Percentiles rank a stretch among this genome's conserved stretches.
phyloP scores from a whole-genome alignment of 345 rosid species.

The Eucalyptus sideroxylon region DNA sequence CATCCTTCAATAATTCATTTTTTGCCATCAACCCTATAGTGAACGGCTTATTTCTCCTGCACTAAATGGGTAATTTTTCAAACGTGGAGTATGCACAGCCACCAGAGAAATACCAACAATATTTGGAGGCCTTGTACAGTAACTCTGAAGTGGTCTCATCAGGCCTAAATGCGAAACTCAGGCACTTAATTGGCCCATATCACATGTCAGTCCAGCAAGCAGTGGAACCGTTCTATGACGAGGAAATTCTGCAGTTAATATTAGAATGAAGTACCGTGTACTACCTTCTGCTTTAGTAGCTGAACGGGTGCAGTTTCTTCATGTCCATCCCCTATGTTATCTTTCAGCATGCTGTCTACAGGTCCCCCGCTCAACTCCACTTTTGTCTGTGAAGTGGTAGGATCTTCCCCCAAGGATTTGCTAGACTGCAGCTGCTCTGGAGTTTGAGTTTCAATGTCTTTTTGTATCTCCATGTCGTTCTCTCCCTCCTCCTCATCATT shows the following conservation, averaged over 20 bases:
- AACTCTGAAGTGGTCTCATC: not conserved
- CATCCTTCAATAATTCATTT: not conserved
- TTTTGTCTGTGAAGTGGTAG: slow-evolving; percentile 22
- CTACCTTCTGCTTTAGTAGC: slow-evolving; percentile 50
- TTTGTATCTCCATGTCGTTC: slow-evolving; percentile 27
- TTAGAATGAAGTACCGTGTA: not conserved
- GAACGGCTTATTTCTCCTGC: not conserved
- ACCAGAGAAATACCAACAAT: not conserved
- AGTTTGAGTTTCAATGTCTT: slow-evolving; percentile 17
- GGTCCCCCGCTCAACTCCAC: slow-evolving; percentile 11
- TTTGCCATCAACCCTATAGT: not conserved
- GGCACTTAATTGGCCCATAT: not conserved
- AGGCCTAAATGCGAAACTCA: not conserved
- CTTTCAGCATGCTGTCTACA: slow-evolving; percentile 18
- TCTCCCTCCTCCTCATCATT: slow-evolving; percentile 23
- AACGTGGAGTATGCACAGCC: not conserved
- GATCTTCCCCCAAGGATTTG: slow-evolving; percentile 26
- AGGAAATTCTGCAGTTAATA: not conserved
- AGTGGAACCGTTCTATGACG: not conserved
- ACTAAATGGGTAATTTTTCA: not conserved
- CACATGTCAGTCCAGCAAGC: not conserved
- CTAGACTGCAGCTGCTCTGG: slow-evolving; percentile 19
- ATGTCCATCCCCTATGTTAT: slow-evolving; percentile 4
- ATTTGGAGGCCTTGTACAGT: not conserved
- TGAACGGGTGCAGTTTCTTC: slow-evolving; percentile 30